These are phyloP conservation scores for Arthrobotrys musiformis DNA, from an alignment of 2,329 filamentous ascomycete species.

Conservation along the genomic window DNA sequence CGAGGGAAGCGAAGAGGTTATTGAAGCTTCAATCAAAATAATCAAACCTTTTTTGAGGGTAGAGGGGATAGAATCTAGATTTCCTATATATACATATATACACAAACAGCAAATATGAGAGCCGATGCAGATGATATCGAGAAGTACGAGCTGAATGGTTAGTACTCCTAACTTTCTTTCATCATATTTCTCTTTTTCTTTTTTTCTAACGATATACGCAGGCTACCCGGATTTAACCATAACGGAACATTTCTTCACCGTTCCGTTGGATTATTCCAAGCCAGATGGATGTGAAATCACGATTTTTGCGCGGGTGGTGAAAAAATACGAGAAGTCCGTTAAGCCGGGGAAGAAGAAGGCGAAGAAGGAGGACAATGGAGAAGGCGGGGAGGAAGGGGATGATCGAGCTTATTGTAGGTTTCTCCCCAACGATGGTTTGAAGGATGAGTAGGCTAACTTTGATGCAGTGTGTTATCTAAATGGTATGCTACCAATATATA, in stretches of 20 bases:
- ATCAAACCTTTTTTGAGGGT: too few relatives aligned
- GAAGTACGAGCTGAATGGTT: slow-evolving; percentile 5
- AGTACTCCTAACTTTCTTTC: neutral
- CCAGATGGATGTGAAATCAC: slow-evolving; percentile 31
- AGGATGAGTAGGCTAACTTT: neutral
- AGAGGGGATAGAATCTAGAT: too few relatives aligned
- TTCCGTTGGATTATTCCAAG: slow-evolving; percentile 32
- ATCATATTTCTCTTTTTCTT: too few relatives aligned
- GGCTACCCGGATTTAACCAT: slow-evolving; percentile 27
- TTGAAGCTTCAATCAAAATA: too few relatives aligned
- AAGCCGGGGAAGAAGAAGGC: slow-evolving; percentile 35
- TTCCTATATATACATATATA: too few relatives aligned
- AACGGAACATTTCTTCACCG: slow-evolving; percentile 44
- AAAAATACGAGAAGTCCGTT: slow-evolving; percentile 33
- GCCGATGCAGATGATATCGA: slow-evolving; percentile 7
- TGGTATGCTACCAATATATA: neutral
- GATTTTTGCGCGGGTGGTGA: slow-evolving; percentile 44
- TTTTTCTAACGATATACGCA: neutral
- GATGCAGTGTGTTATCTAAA: slow-evolving; percentile 39
- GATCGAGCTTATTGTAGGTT: slow-evolving; percentile 39
- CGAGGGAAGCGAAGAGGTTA: too few relatives aligned
- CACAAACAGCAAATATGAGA: too few relatives aligned
- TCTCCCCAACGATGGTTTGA: neutral
- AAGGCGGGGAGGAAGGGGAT: slow-evolving; percentile 5
- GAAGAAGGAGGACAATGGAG: slow-evolving; percentile 5